phyloP scores from a whole-genome alignment of 2,329 filamentous ascomycete species.

The Penicillium sp. region DNA sequence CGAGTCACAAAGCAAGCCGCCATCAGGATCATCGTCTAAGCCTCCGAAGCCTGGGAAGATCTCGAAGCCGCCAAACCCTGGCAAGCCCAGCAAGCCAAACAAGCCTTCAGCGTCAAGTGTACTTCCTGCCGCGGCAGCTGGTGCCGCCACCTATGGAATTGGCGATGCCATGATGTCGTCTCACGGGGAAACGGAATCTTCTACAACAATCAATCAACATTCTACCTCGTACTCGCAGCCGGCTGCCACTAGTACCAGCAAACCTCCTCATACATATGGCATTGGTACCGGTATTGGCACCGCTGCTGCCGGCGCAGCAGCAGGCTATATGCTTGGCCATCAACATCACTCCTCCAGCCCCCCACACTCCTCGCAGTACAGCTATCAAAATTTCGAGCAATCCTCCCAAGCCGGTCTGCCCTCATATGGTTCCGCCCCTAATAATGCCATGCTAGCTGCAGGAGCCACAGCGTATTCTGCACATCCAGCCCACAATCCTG shows the following conservation, averaged over 20 bases:
- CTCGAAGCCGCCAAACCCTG: constrained; percentile 25
- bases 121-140: constrained; percentile 29
- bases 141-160: constrained; percentile 45
- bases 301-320: constrained; percentile 42
- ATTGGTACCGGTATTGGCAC: constrained; percentile 36
- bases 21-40: constrained; percentile 18
- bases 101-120: constrained; percentile 32
- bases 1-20: constrained; percentile 18
- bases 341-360: constrained; percentile 33
- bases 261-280: constrained; percentile 33
- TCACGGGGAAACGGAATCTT: constrained; percentile 17
- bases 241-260: constrained; percentile 14
- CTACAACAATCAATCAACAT: constrained; percentile 14
- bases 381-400: constrained; percentile 32
- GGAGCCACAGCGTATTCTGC: constrained; percentile 39
- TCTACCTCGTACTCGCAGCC: constrained; percentile 22
- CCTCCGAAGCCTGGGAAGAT: constrained; percentile 29
- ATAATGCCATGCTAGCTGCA: constrained; percentile 45
- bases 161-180: constrained; percentile 32
- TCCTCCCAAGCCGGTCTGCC: constrained; percentile 16
- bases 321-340: constrained; percentile 42
- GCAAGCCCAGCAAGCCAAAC: constrained; percentile 24
- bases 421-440: constrained; percentile 25
- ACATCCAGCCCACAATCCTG: constrained; percentile 32
- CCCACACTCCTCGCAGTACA: constrained; percentile 31